Evolutionary conservation across 257 asterid species (phyloP).

Genomic region (Capsicum chinense): DNA sequence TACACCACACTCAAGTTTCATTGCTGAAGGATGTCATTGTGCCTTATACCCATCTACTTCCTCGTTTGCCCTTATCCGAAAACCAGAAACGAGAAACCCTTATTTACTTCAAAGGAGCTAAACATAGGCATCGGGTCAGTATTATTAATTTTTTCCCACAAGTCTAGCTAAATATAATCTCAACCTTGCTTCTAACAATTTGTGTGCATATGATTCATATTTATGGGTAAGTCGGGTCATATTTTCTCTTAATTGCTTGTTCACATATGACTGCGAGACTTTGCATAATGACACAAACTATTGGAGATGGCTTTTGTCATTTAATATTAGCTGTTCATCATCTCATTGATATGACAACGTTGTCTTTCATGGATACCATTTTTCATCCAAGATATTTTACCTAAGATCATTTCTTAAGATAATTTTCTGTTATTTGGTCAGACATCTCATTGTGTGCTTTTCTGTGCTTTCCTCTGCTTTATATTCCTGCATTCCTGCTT

Average conservation of each 20-base stretch:
- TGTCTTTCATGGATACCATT: not conserved
- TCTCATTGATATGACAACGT: constrained; percentile 10
- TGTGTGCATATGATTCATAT: not conserved
- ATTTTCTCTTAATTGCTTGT: constrained; percentile 1
- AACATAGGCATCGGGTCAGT: constrained; percentile 95
- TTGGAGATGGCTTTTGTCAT: not conserved
- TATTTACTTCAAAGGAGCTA: constrained; percentile 96
- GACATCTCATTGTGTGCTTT: too few relatives aligned
- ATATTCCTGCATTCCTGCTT: too few relatives aligned
- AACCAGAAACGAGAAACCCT: constrained; percentile 63
- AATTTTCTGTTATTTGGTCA: not conserved
- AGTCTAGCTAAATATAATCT: not conserved
- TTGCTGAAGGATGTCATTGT: constrained; percentile 88
- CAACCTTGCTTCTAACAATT: not conserved
- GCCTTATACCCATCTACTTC: constrained; percentile 90
- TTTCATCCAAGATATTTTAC: constrained; percentile 8
- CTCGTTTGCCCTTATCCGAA: constrained; percentile 61
- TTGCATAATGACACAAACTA: not conserved
- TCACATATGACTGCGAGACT: not conserved
- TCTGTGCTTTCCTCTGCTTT: too few relatives aligned
- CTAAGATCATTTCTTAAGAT: not conserved
- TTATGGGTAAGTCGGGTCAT: constrained; percentile 12
- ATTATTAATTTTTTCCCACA: constrained; percentile 27
- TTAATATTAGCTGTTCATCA: not conserved
- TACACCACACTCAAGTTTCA: constrained; percentile 90